A percentile compares a stretch with the other conserved stretches of the same genome.
phyloP scores from a whole-genome alignment of 352 stramenopile genomes.

The Phytophthora pluvialis region DNA sequence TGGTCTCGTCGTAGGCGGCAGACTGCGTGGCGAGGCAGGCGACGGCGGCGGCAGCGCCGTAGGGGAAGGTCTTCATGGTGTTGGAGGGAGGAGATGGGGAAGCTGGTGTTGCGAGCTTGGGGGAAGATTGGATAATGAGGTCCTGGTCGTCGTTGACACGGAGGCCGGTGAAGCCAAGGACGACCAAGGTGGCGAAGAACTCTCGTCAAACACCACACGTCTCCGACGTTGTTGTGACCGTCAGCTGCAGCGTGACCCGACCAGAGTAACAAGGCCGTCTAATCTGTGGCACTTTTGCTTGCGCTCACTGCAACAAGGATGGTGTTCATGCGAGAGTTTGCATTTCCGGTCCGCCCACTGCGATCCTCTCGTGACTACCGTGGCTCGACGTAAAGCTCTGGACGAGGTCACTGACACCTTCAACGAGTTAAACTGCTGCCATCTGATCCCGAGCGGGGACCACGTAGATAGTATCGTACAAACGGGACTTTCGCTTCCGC shows the following conservation, averaged over 20 bases:
- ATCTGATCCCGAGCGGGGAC: constrained; percentile 14
- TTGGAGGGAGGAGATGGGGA: constrained; percentile 15
- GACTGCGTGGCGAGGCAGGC: constrained; percentile 36
- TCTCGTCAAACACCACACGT: constrained; percentile 20
- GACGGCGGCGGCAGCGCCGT: constrained; percentile 24
- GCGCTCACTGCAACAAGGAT: constrained; percentile 21
- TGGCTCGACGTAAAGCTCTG: constrained; percentile 28
- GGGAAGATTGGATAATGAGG: constrained; percentile 49
- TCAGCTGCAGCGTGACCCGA: neutral
- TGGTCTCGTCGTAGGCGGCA: constrained; percentile 38
- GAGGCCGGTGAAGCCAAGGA: too few species aligned
- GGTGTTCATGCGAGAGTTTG: constrained; percentile 3
- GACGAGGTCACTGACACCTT: constrained; percentile 20
- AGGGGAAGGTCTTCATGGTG: constrained; percentile 51
- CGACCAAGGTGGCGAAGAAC: neutral
- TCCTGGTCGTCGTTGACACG: neutral
- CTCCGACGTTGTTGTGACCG: constrained; percentile 1
- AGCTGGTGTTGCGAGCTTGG: constrained; percentile 41
- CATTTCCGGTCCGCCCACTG: neutral
- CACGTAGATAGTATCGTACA: neutral
- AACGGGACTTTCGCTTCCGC: neutral
- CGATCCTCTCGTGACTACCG: constrained; percentile 21
- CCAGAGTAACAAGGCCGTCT: neutral
- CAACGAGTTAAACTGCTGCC: constrained; percentile 14
- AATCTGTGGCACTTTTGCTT: constrained; percentile 9